A percentile compares a stretch with the other conserved stretches of the same genome.
Conservation (phyloP, 371 early-diverging fungal genomes). For the Saksenaea vasiformis region DNA sequence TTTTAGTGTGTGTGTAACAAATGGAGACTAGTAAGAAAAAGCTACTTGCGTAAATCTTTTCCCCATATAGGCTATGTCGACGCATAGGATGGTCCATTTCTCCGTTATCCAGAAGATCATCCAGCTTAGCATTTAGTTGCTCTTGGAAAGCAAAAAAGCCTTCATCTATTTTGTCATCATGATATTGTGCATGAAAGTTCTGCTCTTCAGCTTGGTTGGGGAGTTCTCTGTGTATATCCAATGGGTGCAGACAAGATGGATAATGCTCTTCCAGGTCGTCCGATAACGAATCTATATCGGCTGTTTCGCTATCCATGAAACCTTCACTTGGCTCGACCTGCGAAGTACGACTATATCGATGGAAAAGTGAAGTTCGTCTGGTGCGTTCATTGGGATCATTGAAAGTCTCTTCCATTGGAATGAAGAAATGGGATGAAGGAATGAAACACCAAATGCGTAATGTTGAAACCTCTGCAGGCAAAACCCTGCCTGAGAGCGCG, state of each 20-base stretch:
- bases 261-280: background rate
- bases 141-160: background rate
- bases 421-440: background rate
- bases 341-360: background rate
- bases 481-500: background rate
- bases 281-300: background rate
- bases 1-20: background rate
- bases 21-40: background rate
- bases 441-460: background rate
- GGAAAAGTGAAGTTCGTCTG: background rate
- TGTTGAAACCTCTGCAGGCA: background rate
- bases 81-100: conserved; percentile 15
- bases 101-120: conserved; percentile 19
- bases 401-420: background rate
- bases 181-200: background rate
- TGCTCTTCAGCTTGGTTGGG: background rate
- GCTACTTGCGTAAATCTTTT: conserved; percentile 24
- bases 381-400: background rate
- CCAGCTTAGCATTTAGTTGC: conserved; percentile 21
- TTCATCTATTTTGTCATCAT: background rate
- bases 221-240: background rate
- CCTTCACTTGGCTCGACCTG: background rate
- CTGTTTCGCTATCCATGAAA: background rate
- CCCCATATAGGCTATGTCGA: conserved; percentile 32
- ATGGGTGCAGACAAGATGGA: background rate